Conservation (phyloP, 2,329 filamentous ascomycete genomes). For the Phyllosticta paracitricarpa region DNA sequence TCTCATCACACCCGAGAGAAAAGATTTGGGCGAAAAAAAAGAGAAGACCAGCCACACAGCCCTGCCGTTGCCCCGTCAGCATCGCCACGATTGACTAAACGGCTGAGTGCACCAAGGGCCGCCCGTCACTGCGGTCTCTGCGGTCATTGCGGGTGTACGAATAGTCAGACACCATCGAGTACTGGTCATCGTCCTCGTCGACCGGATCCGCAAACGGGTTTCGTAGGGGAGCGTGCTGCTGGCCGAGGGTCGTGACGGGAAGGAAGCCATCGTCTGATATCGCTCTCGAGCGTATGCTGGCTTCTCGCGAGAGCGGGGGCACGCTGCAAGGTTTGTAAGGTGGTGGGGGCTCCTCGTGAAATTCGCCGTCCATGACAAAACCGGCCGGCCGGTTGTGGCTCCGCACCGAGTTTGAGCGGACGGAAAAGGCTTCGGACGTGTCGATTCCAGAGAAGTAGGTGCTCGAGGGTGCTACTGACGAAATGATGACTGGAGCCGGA, state of each 20-base stretch:
- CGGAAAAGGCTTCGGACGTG: constrained; percentile 10
- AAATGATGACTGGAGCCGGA: constrained; percentile 7
- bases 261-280: background rate
- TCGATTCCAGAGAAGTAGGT: constrained; percentile 10
- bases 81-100: background rate
- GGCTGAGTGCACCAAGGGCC: background rate
- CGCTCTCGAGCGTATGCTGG: constrained; percentile 5
- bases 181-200: constrained; percentile 3
- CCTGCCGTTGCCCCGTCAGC: background rate
- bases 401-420: constrained; percentile 4
- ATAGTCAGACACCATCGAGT: constrained; percentile 1
- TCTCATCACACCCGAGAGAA: background rate
- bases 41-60: background rate
- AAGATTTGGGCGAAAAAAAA: background rate
- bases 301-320: constrained; percentile 2
- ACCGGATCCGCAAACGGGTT: constrained; percentile 8
- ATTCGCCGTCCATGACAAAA: constrained; percentile 9
- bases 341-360: constrained; percentile 9
- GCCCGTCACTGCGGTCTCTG: background rate
- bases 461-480: background rate
- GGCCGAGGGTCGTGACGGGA: background rate
- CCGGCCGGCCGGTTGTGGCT: background rate
- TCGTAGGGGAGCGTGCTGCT: background rate
- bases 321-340: constrained; percentile 8
- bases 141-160: background rate